A percentile compares a stretch with the other conserved stretches of the same genome.
These are phyloP conservation scores for Monilinia polystroma DNA, from an alignment of 2,329 filamentous ascomycete species.

Conservation along the genomic window DNA sequence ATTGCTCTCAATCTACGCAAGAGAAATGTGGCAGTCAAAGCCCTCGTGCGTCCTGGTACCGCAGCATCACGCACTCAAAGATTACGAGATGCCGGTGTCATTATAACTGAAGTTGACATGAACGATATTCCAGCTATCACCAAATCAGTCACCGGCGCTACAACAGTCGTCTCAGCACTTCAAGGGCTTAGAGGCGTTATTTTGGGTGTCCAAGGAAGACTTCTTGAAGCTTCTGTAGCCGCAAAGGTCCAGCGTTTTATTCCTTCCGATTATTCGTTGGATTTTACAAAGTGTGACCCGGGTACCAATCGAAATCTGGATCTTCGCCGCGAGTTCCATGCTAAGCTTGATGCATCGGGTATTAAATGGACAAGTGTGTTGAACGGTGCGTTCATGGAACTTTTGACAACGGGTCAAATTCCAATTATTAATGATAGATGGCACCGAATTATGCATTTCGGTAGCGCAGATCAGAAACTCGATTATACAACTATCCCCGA, in stretches of 20 bases:
- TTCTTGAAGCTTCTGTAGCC: slow-evolving; percentile 54
- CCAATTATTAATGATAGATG: slow-evolving; percentile 25
- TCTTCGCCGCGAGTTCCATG: slow-evolving; percentile 23
- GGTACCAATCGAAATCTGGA: slow-evolving; percentile 26
- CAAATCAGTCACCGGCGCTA: slow-evolving; percentile 20
- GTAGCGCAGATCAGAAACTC: slow-evolving; percentile 22
- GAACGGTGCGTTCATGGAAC: slow-evolving; percentile 25
- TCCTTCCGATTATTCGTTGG: slow-evolving; percentile 51
- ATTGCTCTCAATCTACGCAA: slow-evolving; percentile 23
- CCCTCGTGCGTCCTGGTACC: slow-evolving; percentile 24
- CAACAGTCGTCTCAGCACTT: slow-evolving; percentile 23
- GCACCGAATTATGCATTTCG: slow-evolving; percentile 24
- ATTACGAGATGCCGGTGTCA: slow-evolving; percentile 22
- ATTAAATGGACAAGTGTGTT: slow-evolving; percentile 25
- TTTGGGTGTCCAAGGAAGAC: slow-evolving; percentile 18
- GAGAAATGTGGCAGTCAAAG: slow-evolving; percentile 25
- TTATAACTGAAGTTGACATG: slow-evolving; percentile 24
- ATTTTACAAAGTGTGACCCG: slow-evolving; percentile 23
- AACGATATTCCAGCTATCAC: slow-evolving; percentile 13
- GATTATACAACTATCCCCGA: slow-evolving; percentile 22
- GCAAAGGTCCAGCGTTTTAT: slow-evolving; percentile 59
- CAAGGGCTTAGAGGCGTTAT: slow-evolving; percentile 25
- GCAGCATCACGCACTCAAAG: slow-evolving; percentile 23
- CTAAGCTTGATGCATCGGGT: slow-evolving; percentile 24
- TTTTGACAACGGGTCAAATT: slow-evolving; percentile 14